Percentiles rank a stretch among this genome's conserved stretches.
phyloP scores from a whole-genome alignment of 1,284 basidiomycete species.

The Ustilago tritici region DNA sequence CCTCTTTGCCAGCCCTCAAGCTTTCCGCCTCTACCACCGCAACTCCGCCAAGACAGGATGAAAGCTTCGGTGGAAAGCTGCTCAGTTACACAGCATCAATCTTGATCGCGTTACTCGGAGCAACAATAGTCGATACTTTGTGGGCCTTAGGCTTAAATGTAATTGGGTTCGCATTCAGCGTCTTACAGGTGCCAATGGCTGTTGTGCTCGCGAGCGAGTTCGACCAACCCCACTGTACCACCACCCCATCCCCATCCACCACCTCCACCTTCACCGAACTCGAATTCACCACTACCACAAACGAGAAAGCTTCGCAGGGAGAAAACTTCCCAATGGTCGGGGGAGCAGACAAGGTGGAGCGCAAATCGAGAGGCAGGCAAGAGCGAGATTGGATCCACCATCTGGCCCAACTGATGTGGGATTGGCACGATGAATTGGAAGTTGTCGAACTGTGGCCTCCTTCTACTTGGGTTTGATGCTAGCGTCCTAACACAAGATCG shows the following conservation, averaged over 20 bases:
- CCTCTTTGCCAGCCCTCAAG: background rate
- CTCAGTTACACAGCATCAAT: no score
- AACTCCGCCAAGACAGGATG: background rate
- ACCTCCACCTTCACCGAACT: background rate
- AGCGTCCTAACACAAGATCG: background rate
- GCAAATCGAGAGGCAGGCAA: background rate
- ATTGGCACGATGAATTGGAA: conserved; percentile 38
- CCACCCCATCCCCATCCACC: background rate
- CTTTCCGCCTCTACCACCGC: background rate
- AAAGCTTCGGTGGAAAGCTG: no score
- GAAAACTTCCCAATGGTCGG: no score
- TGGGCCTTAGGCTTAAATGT: conserved; percentile 14
- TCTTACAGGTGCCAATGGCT: conserved; percentile 20
- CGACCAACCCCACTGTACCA: background rate
- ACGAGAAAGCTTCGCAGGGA: background rate
- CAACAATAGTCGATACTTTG: background rate
- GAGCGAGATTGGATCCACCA: background rate
- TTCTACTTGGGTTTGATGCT: conserved; percentile 1
- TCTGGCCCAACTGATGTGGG: conserved; percentile 27
- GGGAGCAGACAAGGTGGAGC: no score
- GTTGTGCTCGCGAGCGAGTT: conserved; percentile 2
- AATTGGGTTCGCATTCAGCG: conserved; percentile 1
- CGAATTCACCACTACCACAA: background rate
- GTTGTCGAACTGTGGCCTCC: conserved; percentile 27
- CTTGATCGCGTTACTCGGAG: background rate